These are phyloP conservation scores for Discostella pseudostelligera DNA, from an alignment of 108 stramenopile species.

Conservation along the genomic window DNA sequence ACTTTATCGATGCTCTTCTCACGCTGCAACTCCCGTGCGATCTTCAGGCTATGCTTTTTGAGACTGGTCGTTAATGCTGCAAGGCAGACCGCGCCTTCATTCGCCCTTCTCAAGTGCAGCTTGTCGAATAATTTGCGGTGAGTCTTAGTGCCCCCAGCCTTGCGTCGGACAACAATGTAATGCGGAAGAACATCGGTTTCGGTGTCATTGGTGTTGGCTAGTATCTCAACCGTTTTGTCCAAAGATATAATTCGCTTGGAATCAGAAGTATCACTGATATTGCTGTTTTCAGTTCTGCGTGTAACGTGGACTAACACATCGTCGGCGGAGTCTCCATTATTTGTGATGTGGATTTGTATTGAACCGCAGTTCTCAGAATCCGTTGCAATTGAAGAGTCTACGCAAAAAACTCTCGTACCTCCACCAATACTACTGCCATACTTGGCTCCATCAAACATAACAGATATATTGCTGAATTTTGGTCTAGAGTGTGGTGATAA, in stretches of 20 bases:
- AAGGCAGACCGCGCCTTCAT: slow-evolving; percentile 47
- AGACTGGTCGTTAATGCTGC: slow-evolving; percentile 39
- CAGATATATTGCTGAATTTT: slow-evolving; percentile 10
- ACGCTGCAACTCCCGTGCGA: slow-evolving; percentile 37
- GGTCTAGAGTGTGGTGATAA: slow-evolving; percentile 20
- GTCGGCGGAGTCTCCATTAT: slow-evolving; percentile 42
- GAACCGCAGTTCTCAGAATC: slow-evolving; percentile 4
- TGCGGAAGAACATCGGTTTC: slow-evolving; percentile 33
- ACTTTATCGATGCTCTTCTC: slow-evolving; percentile 42
- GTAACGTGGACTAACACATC: slow-evolving; percentile 31
- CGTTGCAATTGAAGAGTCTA: slow-evolving; percentile 14
- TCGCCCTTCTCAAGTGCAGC: slow-evolving; percentile 41
- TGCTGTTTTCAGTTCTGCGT: not conserved
- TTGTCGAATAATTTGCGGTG: slow-evolving; percentile 49
- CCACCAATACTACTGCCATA: slow-evolving; percentile 23
- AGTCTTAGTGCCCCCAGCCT: slow-evolving; percentile 49
- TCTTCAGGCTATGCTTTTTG: slow-evolving; percentile 34
- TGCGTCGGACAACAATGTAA: slow-evolving; percentile 47
- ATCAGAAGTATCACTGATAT: not conserved
- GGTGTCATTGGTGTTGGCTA: slow-evolving; percentile 11
- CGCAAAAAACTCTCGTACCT: slow-evolving; percentile 13
- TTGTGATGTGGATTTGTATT: slow-evolving; percentile 36
- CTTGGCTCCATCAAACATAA: slow-evolving; percentile 53
- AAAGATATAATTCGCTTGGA: slow-evolving; percentile 19
- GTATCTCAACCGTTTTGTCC: slow-evolving; percentile 23